Evolutionary conservation across 352 stramenopile species (phyloP).

Genomic region (Phytophthora idaei): DNA sequence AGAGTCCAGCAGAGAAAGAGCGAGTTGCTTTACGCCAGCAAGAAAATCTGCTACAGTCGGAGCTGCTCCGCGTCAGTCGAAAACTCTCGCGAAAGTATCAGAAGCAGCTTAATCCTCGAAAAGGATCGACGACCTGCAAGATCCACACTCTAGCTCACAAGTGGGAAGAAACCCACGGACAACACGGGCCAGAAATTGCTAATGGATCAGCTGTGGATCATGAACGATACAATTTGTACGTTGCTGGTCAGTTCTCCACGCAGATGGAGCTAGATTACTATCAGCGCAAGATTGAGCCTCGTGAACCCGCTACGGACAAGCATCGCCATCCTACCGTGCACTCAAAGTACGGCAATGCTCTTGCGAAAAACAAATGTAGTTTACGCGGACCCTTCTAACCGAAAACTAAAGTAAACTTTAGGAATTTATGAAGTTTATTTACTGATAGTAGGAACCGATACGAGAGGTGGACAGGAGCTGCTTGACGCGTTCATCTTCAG

Average conservation of each 20-base stretch:
- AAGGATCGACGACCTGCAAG: conserved; percentile 32
- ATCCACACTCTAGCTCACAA: conserved; percentile 50
- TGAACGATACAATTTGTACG: conserved; percentile 61
- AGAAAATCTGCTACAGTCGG: conserved; percentile 46
- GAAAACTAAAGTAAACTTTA: not conserved
- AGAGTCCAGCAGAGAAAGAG: conserved; percentile 23
- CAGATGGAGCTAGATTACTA: conserved; percentile 71
- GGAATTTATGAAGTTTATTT: conserved; percentile 2
- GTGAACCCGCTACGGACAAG: conserved; percentile 51
- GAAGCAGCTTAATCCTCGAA: conserved; percentile 46
- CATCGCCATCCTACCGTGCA: conserved; percentile 56
- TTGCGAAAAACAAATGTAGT: conserved; percentile 58
- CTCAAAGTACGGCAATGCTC: conserved; percentile 75
- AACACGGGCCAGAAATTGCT: conserved; percentile 32
- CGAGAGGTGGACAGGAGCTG: conserved; percentile 55
- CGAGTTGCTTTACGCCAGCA: conserved; percentile 36
- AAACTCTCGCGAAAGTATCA: conserved; percentile 80
- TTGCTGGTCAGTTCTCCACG: conserved; percentile 59
- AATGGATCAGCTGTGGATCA: conserved; percentile 22
- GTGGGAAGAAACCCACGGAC: conserved; percentile 42
- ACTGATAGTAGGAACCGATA: conserved; percentile 76
- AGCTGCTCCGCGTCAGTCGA: conserved; percentile 63
- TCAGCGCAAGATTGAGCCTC: conserved; percentile 46
- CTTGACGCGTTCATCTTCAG: conserved; percentile 65
- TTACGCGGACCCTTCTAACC: conserved; percentile 61